These are phyloP conservation scores for Neoascochyta sp. DNA, from an alignment of 2,329 filamentous ascomycete genomes.

Conservation along the genomic window DNA sequence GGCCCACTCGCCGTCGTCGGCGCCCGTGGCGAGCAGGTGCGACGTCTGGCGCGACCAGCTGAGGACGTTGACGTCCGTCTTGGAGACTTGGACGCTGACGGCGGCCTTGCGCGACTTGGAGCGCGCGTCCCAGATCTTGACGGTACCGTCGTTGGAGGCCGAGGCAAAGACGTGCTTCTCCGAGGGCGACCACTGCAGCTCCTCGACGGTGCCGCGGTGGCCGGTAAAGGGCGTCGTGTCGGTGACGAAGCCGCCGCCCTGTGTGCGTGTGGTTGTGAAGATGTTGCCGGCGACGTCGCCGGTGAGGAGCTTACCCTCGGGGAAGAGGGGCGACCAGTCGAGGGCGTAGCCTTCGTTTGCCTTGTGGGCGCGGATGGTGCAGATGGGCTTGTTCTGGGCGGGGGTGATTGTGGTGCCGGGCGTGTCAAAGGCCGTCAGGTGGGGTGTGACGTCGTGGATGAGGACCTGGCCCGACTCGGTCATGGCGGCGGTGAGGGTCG, in stretches of 20 bases:
- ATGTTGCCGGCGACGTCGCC: constrained; percentile 90
- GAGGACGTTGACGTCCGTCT: constrained; percentile 90
- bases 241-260: constrained; percentile 84
- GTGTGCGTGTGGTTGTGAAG: constrained; percentile 79
- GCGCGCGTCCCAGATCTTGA: constrained; percentile 93
- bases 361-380: constrained; percentile 86
- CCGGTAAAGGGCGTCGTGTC: constrained; percentile 80
- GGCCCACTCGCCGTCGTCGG: constrained; percentile 88
- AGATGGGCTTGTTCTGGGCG: constrained; percentile 82
- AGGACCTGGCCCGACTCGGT: constrained; percentile 83
- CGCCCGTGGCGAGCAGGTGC: constrained; percentile 86
- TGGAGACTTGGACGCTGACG: constrained; percentile 77
- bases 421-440: constrained; percentile 83
- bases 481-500: constrained; percentile 86
- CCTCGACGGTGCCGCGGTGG: constrained; percentile 82
- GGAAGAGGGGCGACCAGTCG: constrained; percentile 87
- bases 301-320: constrained; percentile 80
- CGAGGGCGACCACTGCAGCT: constrained; percentile 93
- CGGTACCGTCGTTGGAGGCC: constrained; percentile 86
- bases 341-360: constrained; percentile 83
- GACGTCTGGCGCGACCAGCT: constrained; percentile 88
- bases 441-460: constrained; percentile 90
- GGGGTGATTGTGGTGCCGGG: constrained; percentile 77
- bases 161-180: constrained; percentile 94
- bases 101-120: constrained; percentile 87